Percentiles rank a stretch among this genome's conserved stretches.
These are phyloP conservation scores for Cercophora samala DNA, from an alignment of 495 filamentous ascomycete species.

Conservation along the genomic window DNA sequence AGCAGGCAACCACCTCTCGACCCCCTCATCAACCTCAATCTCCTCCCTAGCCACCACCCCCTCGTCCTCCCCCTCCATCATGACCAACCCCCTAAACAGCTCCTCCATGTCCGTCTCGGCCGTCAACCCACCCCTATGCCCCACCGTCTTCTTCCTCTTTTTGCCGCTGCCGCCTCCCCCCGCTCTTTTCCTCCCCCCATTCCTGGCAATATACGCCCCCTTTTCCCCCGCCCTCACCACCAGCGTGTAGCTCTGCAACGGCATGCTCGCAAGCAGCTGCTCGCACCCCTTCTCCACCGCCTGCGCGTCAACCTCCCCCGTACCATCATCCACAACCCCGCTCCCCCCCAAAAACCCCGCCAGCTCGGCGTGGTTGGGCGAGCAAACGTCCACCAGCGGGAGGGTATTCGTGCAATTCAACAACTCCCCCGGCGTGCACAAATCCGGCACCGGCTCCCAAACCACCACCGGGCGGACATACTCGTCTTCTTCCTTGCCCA, in stretches of 20 bases:
- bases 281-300: slow-evolving; percentile 53
- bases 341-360: slow-evolving; percentile 67
- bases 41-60: slow-evolving; percentile 56
- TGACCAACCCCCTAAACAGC: slow-evolving; percentile 45
- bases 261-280: slow-evolving; percentile 52
- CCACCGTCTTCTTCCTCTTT: slow-evolving; percentile 40
- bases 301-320: slow-evolving; percentile 42
- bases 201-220: slow-evolving; percentile 52
- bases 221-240: slow-evolving; percentile 52
- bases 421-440: slow-evolving; percentile 73
- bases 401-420: slow-evolving; percentile 67
- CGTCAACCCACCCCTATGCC: slow-evolving; percentile 43
- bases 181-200: slow-evolving; percentile 48
- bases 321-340: slow-evolving; percentile 14
- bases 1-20: slow-evolving; percentile 57
- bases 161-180: slow-evolving; percentile 18
- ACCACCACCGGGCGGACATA: slow-evolving; percentile 65
- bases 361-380: slow-evolving; percentile 84
- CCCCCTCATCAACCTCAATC: slow-evolving; percentile 54
- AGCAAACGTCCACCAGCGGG: slow-evolving; percentile 75
- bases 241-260: slow-evolving; percentile 50
- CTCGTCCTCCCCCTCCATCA: slow-evolving; percentile 48
- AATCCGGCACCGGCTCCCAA: slow-evolving; percentile 93
- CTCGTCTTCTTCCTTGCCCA: not conserved
- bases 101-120: slow-evolving; percentile 53